Base-by-base conservation (phyloP, 352 stramenopile genomes). In the Bremia lactucae region DNA sequence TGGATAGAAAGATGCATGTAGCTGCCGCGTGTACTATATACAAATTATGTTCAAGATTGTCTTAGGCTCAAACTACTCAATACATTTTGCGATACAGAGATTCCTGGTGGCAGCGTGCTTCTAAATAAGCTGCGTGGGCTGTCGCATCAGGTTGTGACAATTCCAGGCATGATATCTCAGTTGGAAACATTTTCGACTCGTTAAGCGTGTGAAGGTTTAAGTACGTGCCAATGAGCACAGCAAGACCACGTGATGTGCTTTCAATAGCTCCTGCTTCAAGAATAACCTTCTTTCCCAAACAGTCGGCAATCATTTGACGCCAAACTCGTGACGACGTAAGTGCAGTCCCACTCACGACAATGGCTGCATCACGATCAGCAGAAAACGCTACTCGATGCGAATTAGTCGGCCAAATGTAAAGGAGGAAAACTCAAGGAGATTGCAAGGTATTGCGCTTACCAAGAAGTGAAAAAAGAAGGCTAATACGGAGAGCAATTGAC, bases 401-500 rank as follows among this genome's bases (percentile, higher is more conserved):
- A n/a, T n/a, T n/a, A n/a, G n/a, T n/a, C n/a, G n/a, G n/a, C n/a
- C n/a, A n/a, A 19, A 9, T 23, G 2, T 28, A 31, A n/a, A 29
- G 15, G 8, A 46, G 4, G 26, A 20, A 39, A 33, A 34, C 38
- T 11, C 9, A 19, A 24, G 11, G 14, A n/a, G 46, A 25, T 38
- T n/a, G 23, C 22, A 19, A 24, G 4, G 14, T 25, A n/a, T 21
- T 39, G 0, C 23, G 50, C 61, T 44, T 63, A 70, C 72, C 67
- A 8, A 97, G 64, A 20, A 95, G 65, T 29, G 84, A 72, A 40
- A 95, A 72, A 6, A 97, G 54, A 7, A 80, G 55, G 2, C 71
- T 72, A 31, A 98, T 66, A 44, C 93, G 83, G 31, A 97, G 51
- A n/a, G 75, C 83, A 10, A 98, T 83, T 13, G 80, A 80, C 44